Base-by-base conservation (phyloP, 2,329 filamentous ascomycete genomes). In the Aphanocladium album region DNA sequence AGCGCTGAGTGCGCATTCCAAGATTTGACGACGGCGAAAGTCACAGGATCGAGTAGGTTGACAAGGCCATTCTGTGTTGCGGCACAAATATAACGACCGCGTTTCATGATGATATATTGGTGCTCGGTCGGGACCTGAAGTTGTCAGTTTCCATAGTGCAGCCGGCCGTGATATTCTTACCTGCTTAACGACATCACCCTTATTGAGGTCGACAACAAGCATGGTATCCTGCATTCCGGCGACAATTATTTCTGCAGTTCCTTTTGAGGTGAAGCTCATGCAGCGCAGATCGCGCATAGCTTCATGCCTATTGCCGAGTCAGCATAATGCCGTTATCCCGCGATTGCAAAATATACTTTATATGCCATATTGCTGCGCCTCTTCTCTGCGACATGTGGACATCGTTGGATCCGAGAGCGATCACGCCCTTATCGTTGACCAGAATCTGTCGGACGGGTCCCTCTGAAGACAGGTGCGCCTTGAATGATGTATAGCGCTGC, bases 191-290 rank as follows among this genome's bases (percentile, higher is more conserved):
- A 93, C 82, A 64, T 85, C 83, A 37, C 90, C 90, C 74, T 90
- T 91, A 69, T 81, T 80, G 53, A 86, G 80, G 71, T 88, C 85
- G 64, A 89, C 81, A 21, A 86, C 87, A 71, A 96, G 89, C 89
- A 99, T 96, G 54, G 83, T 83, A 60, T 89, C 84, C 74, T 99
- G 95, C 66, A 88, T 85, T 51, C 95, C 95, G 51, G 92, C 95
- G 37, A 93, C 90, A 21, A 99, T 79, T 61, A 99, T 88, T 70
- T 96, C 89, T 16, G 85, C 83, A 27, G 89, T 90, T 9, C 89
- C 89, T 70, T 92, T 92, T 30, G 90, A 92, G 1, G 91, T 96
- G 71, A 96, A 97, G 72, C 89, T 93, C 92, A 98, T 98, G 74
- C 95, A 98, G 67, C 87, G 86, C 65, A 99, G 78, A 70, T 97